These are phyloP conservation scores for Balakata baccata DNA, from an alignment of 345 rosid genomes.

Conservation along the genomic window DNA sequence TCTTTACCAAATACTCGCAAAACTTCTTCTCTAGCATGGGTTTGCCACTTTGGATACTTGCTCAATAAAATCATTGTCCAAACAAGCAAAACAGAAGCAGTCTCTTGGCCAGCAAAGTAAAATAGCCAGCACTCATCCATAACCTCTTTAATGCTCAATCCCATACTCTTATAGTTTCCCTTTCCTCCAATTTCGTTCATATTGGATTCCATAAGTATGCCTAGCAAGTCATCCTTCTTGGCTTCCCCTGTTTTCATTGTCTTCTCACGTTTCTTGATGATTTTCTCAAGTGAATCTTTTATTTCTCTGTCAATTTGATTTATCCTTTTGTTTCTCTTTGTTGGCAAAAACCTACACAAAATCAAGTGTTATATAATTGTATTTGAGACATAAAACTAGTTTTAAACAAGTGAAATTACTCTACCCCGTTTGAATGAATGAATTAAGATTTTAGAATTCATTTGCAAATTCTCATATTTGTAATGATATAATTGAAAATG, in stretches of 20 bases:
- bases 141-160: slow-evolving; percentile 42
- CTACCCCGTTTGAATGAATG: too few relatives aligned
- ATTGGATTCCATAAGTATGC: slow-evolving; percentile 43
- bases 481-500: too few relatives aligned
- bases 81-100: slow-evolving; percentile 16
- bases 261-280: slow-evolving; percentile 39
- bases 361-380: background rate
- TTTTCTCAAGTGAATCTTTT: slow-evolving; percentile 20
- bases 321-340: slow-evolving; percentile 37
- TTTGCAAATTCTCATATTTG: too few relatives aligned
- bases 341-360: slow-evolving; percentile 42
- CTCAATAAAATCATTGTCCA: slow-evolving; percentile 26
- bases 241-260: slow-evolving; percentile 33
- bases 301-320: slow-evolving; percentile 38
- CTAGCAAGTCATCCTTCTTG: slow-evolving; percentile 37
- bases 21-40: slow-evolving; percentile 20
- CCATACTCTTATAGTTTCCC: slow-evolving; percentile 1
- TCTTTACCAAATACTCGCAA: slow-evolving; percentile 12
- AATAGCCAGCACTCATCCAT: slow-evolving; percentile 23
- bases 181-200: slow-evolving; percentile 32
- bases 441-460: too few relatives aligned
- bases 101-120: slow-evolving; percentile 28
- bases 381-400: too few relatives aligned
- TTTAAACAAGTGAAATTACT: too few relatives aligned
- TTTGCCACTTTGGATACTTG: slow-evolving; percentile 19